These are phyloP conservation scores for Sordaria brevicollis DNA, from an alignment of 495 filamentous ascomycete species.

Conservation along the genomic window DNA sequence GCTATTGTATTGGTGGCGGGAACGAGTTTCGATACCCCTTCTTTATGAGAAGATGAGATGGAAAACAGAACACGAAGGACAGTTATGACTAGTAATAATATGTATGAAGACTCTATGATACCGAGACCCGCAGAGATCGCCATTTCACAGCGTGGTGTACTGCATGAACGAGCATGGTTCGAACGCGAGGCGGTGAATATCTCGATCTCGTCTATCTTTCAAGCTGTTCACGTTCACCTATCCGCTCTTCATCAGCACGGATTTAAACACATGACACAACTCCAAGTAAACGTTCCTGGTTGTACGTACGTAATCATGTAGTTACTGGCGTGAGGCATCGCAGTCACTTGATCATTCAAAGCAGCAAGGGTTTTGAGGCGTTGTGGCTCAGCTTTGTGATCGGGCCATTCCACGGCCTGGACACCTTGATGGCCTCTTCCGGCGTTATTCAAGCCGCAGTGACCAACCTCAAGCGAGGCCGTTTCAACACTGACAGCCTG, in stretches of 20 bases:
- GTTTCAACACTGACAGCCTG: background rate
- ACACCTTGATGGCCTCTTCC: background rate
- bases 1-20: background rate
- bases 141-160: background rate
- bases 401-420: no score
- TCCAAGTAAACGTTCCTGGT: background rate
- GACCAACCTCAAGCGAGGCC: background rate
- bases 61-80: background rate
- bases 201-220: background rate
- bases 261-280: background rate
- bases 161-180: background rate
- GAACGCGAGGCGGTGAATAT: background rate
- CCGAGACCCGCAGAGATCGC: background rate
- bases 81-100: background rate
- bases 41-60: background rate
- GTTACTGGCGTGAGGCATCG: background rate
- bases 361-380: background rate
- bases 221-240: background rate
- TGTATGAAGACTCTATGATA: background rate
- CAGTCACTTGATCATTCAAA: background rate
- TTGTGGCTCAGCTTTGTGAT: background rate
- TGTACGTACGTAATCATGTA: background rate
- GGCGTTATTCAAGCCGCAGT: background rate
- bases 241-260: background rate
- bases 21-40: background rate